phyloP scores from a whole-genome alignment of 495 filamentous ascomycete genomes.

The Tuber melanosporum region DNA sequence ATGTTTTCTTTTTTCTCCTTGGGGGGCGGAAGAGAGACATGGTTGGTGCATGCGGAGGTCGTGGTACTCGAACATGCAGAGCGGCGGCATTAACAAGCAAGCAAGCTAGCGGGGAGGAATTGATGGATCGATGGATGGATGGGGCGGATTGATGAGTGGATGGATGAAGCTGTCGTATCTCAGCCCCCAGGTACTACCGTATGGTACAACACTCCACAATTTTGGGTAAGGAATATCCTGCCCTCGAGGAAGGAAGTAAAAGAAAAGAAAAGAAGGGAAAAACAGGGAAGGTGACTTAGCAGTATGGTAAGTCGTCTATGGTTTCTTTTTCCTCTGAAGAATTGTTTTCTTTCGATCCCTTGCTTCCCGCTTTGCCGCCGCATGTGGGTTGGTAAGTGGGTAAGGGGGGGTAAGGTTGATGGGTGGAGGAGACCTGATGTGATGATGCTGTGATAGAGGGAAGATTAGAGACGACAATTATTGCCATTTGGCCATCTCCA shows the following conservation, averaged over 20 bases:
- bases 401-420: neutral
- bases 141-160: neutral
- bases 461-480: neutral
- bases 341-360: neutral
- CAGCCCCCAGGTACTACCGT: neutral
- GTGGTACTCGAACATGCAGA: neutral
- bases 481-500: neutral
- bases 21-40: neutral
- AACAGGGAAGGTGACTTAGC: neutral
- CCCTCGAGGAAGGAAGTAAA: neutral
- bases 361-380: constrained; percentile 5
- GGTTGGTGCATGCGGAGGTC: constrained; percentile 1
- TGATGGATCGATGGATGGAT: neutral
- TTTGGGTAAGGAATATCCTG: neutral
- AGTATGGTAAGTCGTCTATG: neutral
- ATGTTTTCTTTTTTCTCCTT: neutral
- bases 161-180: neutral
- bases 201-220: neutral
- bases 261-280: neutral
- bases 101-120: neutral
- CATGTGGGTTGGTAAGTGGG: neutral
- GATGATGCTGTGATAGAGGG: neutral
- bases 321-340: neutral
- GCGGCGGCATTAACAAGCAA: neutral
- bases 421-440: neutral